Conservation (phyloP, 441 rosid genomes). For the Adansonia rubrostipa region DNA sequence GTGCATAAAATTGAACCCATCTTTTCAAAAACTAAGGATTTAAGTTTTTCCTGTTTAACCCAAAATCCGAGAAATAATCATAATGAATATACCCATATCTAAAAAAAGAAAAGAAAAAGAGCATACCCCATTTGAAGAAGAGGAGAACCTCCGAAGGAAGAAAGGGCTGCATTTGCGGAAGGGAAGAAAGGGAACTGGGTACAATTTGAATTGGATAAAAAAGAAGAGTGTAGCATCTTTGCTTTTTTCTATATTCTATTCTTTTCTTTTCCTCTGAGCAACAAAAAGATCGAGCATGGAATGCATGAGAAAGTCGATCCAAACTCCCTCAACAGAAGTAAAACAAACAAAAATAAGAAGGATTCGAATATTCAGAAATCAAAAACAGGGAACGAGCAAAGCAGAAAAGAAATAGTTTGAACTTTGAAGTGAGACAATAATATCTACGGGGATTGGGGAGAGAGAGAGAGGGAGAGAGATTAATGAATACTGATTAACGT, state of each 20-base stretch:
- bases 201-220: conserved; percentile 35
- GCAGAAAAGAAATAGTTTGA: background rate
- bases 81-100: too few relatives aligned
- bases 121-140: conserved; percentile 55
- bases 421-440: background rate
- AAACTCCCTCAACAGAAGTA: background rate
- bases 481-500: background rate
- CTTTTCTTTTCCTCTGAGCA: conserved; percentile 9
- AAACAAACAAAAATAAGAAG: background rate
- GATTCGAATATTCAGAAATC: background rate
- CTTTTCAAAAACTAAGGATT: background rate
- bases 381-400: background rate
- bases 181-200: conserved; percentile 31
- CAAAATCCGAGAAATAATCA: background rate
- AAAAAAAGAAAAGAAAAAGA: background rate
- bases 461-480: background rate
- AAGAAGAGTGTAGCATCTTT: conserved; percentile 48
- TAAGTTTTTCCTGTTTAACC: background rate
- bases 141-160: conserved; percentile 26
- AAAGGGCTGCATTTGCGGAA: conserved; percentile 27
- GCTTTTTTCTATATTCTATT: conserved; percentile 23
- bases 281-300: background rate
- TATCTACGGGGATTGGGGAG: conserved; percentile 1
- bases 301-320: conserved; percentile 16
- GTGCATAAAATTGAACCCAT: background rate